Conservation (phyloP, 2,329 filamentous ascomycete species). For the Stagonosporopsis chrysanthemi region DNA sequence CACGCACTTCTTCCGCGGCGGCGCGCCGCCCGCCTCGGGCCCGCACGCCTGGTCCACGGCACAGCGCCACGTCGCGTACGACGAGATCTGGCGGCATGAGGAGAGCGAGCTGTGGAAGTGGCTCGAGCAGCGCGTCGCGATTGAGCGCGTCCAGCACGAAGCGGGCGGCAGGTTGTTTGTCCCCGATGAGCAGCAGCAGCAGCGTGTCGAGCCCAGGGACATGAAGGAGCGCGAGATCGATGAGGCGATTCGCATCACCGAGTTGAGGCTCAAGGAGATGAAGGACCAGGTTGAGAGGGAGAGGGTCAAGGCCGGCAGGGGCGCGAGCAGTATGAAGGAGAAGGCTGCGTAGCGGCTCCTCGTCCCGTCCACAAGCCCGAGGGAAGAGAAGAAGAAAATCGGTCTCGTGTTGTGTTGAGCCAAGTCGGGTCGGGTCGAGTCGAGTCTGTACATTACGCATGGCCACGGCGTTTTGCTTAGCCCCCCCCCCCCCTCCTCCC, state of each 20-base stretch:
- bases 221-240: slow-evolving; percentile 78
- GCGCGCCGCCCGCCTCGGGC: slow-evolving; percentile 36
- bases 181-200: slow-evolving; percentile 53
- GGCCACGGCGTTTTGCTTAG: slow-evolving; percentile 15
- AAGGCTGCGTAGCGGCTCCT: slow-evolving; percentile 6
- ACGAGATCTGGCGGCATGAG: slow-evolving; percentile 89
- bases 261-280: slow-evolving; percentile 80
- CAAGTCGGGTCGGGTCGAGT: not conserved
- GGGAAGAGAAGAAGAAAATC: not conserved
- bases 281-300: slow-evolving; percentile 68
- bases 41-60: slow-evolving; percentile 54
- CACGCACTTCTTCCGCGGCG: slow-evolving; percentile 46
- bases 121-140: slow-evolving; percentile 84
- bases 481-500: not conserved
- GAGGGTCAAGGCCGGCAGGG: slow-evolving; percentile 31
- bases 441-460: slow-evolving; percentile 14
- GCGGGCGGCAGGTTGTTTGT: slow-evolving; percentile 29
- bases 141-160: slow-evolving; percentile 61
- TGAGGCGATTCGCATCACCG: slow-evolving; percentile 83
- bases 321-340: slow-evolving; percentile 33
- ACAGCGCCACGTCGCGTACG: slow-evolving; percentile 81
- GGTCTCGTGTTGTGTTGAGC: not conserved
- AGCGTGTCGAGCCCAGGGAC: slow-evolving; percentile 56
- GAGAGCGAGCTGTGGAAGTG: slow-evolving; percentile 92
- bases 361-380: not conserved